Conservation (phyloP, 2,329 filamentous ascomycete species). For the Mycogone perniciosa region DNA sequence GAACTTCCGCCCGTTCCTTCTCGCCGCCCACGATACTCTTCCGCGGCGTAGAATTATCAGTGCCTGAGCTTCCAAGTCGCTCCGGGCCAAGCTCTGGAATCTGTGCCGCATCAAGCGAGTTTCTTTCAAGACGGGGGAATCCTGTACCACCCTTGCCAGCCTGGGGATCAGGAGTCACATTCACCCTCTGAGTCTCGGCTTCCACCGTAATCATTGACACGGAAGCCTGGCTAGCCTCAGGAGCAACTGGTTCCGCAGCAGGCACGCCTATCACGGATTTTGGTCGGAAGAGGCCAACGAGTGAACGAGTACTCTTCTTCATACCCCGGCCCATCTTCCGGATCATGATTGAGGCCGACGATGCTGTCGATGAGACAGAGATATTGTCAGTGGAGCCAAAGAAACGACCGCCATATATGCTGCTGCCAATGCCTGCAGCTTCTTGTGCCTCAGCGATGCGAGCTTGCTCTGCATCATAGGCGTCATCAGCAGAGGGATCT, state of each 20-base stretch:
- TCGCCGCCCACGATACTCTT: constrained; percentile 92
- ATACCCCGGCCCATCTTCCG: constrained; percentile 99
- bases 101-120: constrained; percentile 64
- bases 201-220: constrained; percentile 96
- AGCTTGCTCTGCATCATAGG: constrained; percentile 80
- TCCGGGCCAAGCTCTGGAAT: constrained; percentile 41
- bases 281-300: constrained; percentile 89
- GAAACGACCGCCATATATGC: constrained; percentile 83
- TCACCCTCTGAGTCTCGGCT: constrained; percentile 78
- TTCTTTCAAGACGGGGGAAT: constrained; percentile 78
- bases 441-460: constrained; percentile 91
- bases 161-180: constrained; percentile 64
- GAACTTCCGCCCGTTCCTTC: constrained; percentile 80
- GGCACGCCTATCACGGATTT: constrained; percentile 83
- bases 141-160: constrained; percentile 68
- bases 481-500: constrained; percentile 54
- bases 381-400: constrained; percentile 95
- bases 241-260: constrained; percentile 58
- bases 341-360: constrained; percentile 87
- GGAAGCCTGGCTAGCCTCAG: constrained; percentile 68
- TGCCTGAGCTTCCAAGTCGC: constrained; percentile 49
- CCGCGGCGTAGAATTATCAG: constrained; percentile 57
- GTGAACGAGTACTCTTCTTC: constrained; percentile 85
- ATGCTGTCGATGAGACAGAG: constrained; percentile 83
- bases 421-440: constrained; percentile 82